These are phyloP conservation scores for Grosmannia clavigera DNA, from an alignment of 2,329 filamentous ascomycete genomes.

Conservation along the genomic window DNA sequence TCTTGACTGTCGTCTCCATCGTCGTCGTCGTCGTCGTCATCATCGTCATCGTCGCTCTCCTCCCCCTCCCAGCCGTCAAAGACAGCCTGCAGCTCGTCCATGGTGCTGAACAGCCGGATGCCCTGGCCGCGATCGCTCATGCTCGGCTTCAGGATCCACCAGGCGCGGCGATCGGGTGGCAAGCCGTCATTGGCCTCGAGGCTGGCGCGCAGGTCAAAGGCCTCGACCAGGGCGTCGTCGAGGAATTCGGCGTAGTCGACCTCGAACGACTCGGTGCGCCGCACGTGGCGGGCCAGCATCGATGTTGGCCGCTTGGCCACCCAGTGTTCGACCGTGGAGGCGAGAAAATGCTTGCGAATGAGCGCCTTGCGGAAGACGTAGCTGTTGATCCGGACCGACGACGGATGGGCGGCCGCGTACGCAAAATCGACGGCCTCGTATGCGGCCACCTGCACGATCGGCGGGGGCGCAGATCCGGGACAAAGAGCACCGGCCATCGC, in stretches of 20 bases:
- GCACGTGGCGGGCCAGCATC: slow-evolving; percentile 56
- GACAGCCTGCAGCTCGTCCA: slow-evolving; percentile 71
- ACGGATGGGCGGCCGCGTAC: slow-evolving; percentile 49
- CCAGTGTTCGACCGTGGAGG: slow-evolving; percentile 75
- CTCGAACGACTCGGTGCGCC: slow-evolving; percentile 75
- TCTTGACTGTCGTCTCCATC: slow-evolving; percentile 38
- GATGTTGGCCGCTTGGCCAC: slow-evolving; percentile 68
- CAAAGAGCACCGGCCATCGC: slow-evolving; percentile 14
- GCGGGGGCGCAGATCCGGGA: background rate
- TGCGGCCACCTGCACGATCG: slow-evolving; percentile 62
- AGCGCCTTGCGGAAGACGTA: slow-evolving; percentile 94
- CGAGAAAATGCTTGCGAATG: slow-evolving; percentile 90
- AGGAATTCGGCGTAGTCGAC: slow-evolving; percentile 95
- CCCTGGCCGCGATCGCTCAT: slow-evolving; percentile 97
- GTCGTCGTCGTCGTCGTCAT: slow-evolving; percentile 40
- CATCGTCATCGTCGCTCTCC: slow-evolving; percentile 50
- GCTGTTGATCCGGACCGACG: slow-evolving; percentile 62
- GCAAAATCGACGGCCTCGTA: slow-evolving; percentile 87
- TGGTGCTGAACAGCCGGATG: slow-evolving; percentile 76
- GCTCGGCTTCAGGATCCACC: slow-evolving; percentile 97
- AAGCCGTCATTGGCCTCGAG: slow-evolving; percentile 47
- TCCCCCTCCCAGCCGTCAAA: slow-evolving; percentile 85
- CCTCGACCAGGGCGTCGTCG: slow-evolving; percentile 83
- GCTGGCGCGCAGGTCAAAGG: slow-evolving; percentile 73
- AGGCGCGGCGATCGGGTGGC: slow-evolving; percentile 44